Percentiles rank a stretch among this genome's conserved stretches.
Evolutionary conservation across 78 protist species (phyloP).

Genomic region (Dictyostelium brefeldianum): DNA sequence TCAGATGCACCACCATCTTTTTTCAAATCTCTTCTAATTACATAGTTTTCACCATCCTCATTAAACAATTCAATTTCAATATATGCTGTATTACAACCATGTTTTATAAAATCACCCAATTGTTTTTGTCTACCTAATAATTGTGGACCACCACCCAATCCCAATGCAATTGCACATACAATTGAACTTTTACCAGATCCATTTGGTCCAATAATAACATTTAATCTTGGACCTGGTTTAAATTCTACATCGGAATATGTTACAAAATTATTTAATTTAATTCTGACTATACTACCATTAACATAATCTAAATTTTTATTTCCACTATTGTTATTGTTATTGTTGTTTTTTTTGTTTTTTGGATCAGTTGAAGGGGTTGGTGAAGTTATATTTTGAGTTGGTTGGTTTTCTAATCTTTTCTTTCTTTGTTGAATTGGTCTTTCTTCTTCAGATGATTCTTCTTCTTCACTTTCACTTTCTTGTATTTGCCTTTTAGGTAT

Average conservation of each 20-base stretch:
- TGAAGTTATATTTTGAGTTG: conserved; percentile 38
- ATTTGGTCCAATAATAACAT: conserved; percentile 96
- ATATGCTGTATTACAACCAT: conserved; percentile 65
- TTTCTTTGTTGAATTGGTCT: not conserved
- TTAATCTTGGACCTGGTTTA: conserved; percentile 86
- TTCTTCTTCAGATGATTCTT: conserved; percentile 4
- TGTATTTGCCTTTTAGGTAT: not conserved
- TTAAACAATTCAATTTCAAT: conserved; percentile 89
- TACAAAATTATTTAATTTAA: conserved; percentile 70
- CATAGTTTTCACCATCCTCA: not conserved
- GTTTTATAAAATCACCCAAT: conserved; percentile 77
- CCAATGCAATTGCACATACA: conserved; percentile 94
- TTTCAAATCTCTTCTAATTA: conserved; percentile 56
- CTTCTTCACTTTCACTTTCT: not conserved
- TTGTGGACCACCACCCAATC: conserved; percentile 90
- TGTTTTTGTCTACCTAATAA: conserved; percentile 87
- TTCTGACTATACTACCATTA: conserved; percentile 61
- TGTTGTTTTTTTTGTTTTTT: not conserved
- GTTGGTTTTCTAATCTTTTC: conserved; percentile 2
- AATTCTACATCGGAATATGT: conserved; percentile 82
- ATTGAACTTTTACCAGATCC: conserved; percentile 96
- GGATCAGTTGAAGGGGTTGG: conserved; percentile 29
- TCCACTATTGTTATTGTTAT: not conserved
- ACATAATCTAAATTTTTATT: conserved; percentile 5
- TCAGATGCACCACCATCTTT: conserved; percentile 33